Conservation (phyloP, 2,329 filamentous ascomycete species). For the Coniochaeta prunicola region DNA sequence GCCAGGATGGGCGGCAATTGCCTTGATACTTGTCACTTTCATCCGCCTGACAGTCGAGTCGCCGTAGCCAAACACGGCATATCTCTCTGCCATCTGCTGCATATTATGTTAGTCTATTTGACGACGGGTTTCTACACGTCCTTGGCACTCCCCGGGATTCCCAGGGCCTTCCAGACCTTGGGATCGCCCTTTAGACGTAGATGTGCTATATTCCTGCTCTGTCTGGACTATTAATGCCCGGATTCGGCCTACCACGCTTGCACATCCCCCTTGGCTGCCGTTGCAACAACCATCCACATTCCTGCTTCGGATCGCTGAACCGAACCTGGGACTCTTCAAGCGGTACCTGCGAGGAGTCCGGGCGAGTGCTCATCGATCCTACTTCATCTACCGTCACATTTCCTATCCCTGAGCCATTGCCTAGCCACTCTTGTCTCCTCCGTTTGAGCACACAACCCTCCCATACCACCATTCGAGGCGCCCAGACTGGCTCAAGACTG, state of each 20-base stretch:
- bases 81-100: slow-evolving; percentile 1
- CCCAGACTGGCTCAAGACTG: neutral
- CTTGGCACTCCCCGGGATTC: slow-evolving; percentile 15
- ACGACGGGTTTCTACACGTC: slow-evolving; percentile 10
- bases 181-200: slow-evolving; percentile 3
- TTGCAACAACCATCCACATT: slow-evolving; percentile 5
- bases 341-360: slow-evolving; percentile 5
- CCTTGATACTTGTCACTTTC: slow-evolving; percentile 2
- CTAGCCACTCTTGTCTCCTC: too few relatives aligned
- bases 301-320: slow-evolving; percentile 10
- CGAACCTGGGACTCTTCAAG: slow-evolving; percentile 13
- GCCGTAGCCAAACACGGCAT: slow-evolving; percentile 1
- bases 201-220: neutral
- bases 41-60: neutral
- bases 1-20: slow-evolving; percentile 4
- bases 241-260: slow-evolving; percentile 2
- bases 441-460: too few relatives aligned
- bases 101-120: slow-evolving; percentile 4
- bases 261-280: slow-evolving; percentile 11
- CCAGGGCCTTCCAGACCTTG: slow-evolving; percentile 6
- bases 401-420: neutral
- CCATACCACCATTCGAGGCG: neutral
- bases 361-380: neutral
- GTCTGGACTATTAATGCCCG: neutral
- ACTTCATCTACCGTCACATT: neutral